These are phyloP conservation scores for Magnusiomyces suaveolens DNA, from an alignment of 1,139 yeast species.

Conservation along the genomic window DNA sequence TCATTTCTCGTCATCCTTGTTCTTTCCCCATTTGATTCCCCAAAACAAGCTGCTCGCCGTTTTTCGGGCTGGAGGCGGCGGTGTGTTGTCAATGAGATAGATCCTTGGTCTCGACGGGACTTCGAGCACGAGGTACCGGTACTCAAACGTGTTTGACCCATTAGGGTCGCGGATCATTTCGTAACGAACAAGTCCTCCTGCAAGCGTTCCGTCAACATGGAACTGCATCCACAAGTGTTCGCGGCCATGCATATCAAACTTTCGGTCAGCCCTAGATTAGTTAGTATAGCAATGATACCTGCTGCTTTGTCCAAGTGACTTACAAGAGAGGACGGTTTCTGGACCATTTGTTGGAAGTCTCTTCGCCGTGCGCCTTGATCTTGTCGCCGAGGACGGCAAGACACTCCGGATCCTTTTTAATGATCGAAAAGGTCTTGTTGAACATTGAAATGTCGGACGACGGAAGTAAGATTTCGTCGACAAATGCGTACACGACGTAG, in stretches of 20 bases:
- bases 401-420: constrained; percentile 57
- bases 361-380: constrained; percentile 77
- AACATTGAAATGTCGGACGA: constrained; percentile 87
- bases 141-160: constrained; percentile 59
- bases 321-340: constrained; percentile 69
- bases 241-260: constrained; percentile 56
- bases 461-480: constrained; percentile 73
- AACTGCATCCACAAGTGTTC: constrained; percentile 79
- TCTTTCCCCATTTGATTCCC: constrained; percentile 73
- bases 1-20: constrained; percentile 30
- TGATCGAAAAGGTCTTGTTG: constrained; percentile 70
- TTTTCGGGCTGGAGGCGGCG: constrained; percentile 29
- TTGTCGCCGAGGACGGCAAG: constrained; percentile 51
- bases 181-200: constrained; percentile 12
- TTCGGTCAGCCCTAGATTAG: constrained; percentile 32
- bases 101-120: constrained; percentile 60
- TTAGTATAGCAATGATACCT: not conserved
- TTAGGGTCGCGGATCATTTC: constrained; percentile 31
- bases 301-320: not conserved
- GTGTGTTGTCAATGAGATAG: constrained; percentile 55
- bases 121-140: constrained; percentile 66
- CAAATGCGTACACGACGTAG: constrained; percentile 64
- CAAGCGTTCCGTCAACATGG: constrained; percentile 59
- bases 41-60: constrained; percentile 50
- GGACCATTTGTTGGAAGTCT: constrained; percentile 66